phyloP scores from a whole-genome alignment of 2,329 filamentous ascomycete genomes.

The Trichoderma polysporum region DNA sequence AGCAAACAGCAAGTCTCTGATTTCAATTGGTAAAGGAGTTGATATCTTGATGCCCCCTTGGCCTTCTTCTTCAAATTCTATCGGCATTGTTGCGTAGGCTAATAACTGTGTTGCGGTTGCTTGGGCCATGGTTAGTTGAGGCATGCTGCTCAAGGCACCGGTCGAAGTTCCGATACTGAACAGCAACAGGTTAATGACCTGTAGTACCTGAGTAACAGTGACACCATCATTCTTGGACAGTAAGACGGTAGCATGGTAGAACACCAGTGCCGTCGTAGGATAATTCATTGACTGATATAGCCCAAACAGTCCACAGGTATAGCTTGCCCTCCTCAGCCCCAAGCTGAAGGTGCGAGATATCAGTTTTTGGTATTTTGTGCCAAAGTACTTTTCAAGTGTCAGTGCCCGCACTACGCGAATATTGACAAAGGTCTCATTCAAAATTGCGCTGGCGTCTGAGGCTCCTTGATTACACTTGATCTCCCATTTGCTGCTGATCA shows the following conservation, averaged over 20 bases:
- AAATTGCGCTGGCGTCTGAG: slow-evolving; percentile 53
- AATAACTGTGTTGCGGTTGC: slow-evolving; percentile 73
- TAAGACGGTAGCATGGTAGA: slow-evolving; percentile 76
- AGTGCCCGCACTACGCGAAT: slow-evolving; percentile 76
- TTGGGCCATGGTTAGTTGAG: slow-evolving; percentile 74
- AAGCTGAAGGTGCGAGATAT: slow-evolving; percentile 53
- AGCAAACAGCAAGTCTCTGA: slow-evolving; percentile 60
- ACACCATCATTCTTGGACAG: slow-evolving; percentile 48
- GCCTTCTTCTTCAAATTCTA: slow-evolving; percentile 56
- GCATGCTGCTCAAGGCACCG: slow-evolving; percentile 69
- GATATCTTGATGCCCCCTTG: slow-evolving; percentile 38
- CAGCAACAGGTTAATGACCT: slow-evolving; percentile 79
- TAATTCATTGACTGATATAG: slow-evolving; percentile 71
- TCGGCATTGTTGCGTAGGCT: slow-evolving; percentile 62
- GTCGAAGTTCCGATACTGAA: slow-evolving; percentile 75
- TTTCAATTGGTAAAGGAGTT: slow-evolving; percentile 47
- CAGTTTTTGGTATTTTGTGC: slow-evolving; percentile 57
- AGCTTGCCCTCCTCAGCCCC: slow-evolving; percentile 65
- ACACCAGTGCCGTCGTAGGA: slow-evolving; percentile 74
- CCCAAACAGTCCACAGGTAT: slow-evolving; percentile 71
- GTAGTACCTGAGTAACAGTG: slow-evolving; percentile 61
- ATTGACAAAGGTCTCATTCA: slow-evolving; percentile 74
- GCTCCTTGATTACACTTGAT: slow-evolving; percentile 62
- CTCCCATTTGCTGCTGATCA: slow-evolving; percentile 71
- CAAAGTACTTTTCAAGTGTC: slow-evolving; percentile 71